Evolutionary conservation across 306 rosid species (phyloP).

Genomic region (Begonia peltatifolia): DNA sequence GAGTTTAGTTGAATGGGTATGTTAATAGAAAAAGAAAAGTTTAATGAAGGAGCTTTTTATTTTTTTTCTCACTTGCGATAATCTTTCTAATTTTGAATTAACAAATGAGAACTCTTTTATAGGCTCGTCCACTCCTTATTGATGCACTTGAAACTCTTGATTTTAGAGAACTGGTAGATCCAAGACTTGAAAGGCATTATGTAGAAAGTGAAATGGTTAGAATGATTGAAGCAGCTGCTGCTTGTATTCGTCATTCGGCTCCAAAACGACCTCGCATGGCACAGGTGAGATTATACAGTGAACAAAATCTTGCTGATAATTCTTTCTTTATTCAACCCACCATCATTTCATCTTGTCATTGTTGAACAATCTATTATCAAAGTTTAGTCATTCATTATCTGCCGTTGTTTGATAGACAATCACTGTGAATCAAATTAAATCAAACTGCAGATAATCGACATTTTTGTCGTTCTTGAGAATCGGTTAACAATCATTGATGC

Average conservation of each 20-base stretch:
- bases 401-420: no score
- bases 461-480: no score
- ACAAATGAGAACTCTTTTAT: neutral
- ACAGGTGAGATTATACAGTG: slow-evolving; percentile 45
- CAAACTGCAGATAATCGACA: no score
- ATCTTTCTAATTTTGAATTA: no score
- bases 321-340: no score
- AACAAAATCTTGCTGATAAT: neutral
- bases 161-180: slow-evolving; percentile 41
- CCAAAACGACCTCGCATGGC: slow-evolving; percentile 81
- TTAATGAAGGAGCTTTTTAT: no score
- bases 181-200: slow-evolving; percentile 45
- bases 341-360: no score
- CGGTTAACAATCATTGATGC: no score
- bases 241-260: slow-evolving; percentile 90
- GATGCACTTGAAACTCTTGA: slow-evolving; percentile 55
- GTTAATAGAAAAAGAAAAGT: slow-evolving; percentile 4
- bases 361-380: no score
- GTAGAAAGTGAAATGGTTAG: slow-evolving; percentile 54
- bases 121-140: slow-evolving; percentile 86
- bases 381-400: no score
- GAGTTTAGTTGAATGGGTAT: slow-evolving; percentile 97
- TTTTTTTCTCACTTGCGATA: no score
- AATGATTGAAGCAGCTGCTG: slow-evolving; percentile 93
- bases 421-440: no score